These are phyloP conservation scores for Esteya vermicola DNA, from an alignment of 2,329 filamentous ascomycete genomes.

Conservation along the genomic window DNA sequence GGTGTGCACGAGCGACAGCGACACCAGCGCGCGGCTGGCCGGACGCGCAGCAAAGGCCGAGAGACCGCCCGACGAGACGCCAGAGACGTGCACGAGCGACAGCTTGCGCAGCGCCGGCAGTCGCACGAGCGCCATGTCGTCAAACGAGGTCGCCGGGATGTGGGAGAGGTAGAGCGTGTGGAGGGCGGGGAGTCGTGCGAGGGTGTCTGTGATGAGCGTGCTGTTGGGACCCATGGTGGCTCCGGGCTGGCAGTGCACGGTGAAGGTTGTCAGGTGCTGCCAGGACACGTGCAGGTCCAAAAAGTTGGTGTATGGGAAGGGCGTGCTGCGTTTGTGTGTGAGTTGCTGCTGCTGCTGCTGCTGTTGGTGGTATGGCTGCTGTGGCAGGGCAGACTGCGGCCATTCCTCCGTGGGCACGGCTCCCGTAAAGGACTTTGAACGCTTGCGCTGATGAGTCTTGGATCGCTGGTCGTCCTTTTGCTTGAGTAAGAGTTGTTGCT, in stretches of 20 bases:
- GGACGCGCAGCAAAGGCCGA: constrained; percentile 39
- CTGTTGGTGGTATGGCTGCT: background rate
- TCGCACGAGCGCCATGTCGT: constrained; percentile 37
- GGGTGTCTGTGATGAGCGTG: constrained; percentile 34
- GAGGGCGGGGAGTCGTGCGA: constrained; percentile 37
- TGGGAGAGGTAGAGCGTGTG: constrained; percentile 45
- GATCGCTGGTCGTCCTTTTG: background rate
- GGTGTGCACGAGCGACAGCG: constrained; percentile 40
- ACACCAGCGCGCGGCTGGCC: constrained; percentile 28
- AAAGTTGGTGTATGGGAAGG: no score
- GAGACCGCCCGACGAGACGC: constrained; percentile 41
- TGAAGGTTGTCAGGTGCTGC: constrained; percentile 38
- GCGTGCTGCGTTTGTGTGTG: constrained; percentile 17
- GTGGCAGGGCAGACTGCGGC: background rate
- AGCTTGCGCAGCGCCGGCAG: constrained; percentile 41
- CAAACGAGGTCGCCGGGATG: constrained; percentile 40
- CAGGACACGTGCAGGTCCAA: constrained; percentile 35
- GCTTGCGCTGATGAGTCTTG: background rate
- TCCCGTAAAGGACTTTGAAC: background rate
- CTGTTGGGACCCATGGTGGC: constrained; percentile 36
- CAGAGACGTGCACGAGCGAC: constrained; percentile 38
- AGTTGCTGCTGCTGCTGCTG: background rate
- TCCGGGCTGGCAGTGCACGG: constrained; percentile 43
- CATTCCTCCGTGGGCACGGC: no score
- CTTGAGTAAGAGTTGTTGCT: constrained; percentile 9